Conservation (phyloP, 805 yeast species). For the Pichia californica region DNA sequence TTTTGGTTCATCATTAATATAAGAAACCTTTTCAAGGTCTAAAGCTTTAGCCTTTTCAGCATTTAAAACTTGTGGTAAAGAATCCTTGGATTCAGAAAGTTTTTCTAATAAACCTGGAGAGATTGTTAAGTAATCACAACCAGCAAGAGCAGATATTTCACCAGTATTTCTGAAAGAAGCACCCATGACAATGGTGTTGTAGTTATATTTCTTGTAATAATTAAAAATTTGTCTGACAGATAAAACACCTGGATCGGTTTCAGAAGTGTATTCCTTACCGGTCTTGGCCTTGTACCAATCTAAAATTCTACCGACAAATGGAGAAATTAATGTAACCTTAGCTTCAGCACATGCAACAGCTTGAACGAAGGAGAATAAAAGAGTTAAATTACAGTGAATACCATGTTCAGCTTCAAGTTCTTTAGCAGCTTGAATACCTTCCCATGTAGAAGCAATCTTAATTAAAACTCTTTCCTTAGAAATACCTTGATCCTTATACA, state of each 20-base stretch:
- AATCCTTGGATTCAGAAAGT: slow-evolving; percentile 67
- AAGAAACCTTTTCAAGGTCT: slow-evolving; percentile 65
- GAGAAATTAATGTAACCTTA: slow-evolving; percentile 89
- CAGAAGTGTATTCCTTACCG: slow-evolving; percentile 77
- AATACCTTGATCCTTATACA: slow-evolving; percentile 83
- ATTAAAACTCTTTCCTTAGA: slow-evolving; percentile 85
- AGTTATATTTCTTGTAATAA: slow-evolving; percentile 96
- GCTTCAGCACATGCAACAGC: slow-evolving; percentile 99
- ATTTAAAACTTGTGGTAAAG: slow-evolving; percentile 78
- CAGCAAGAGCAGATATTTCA: slow-evolving; percentile 94
- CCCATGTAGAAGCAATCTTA: slow-evolving; percentile 97
- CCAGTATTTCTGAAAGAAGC: slow-evolving; percentile 98
- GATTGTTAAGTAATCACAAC: slow-evolving; percentile 93
- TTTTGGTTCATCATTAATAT: slow-evolving; percentile 74
- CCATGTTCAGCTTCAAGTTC: slow-evolving; percentile 88
- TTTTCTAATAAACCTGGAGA: slow-evolving; percentile 89
- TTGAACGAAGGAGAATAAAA: slow-evolving; percentile 90
- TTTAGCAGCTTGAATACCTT: slow-evolving; percentile 98
- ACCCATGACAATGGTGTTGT: slow-evolving; percentile 99
- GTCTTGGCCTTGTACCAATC: slow-evolving; percentile 97
- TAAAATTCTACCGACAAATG: slow-evolving; percentile 97
- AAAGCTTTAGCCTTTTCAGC: slow-evolving; percentile 53
- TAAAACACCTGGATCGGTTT: slow-evolving; percentile 90
- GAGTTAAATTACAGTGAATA: slow-evolving; percentile 91
- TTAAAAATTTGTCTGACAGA: slow-evolving; percentile 86